Percentiles rank a stretch among this genome's conserved stretches.
These are phyloP conservation scores for Leptographium wingfieldii DNA, from an alignment of 2,329 filamentous ascomycete species.

Conservation along the genomic window DNA sequence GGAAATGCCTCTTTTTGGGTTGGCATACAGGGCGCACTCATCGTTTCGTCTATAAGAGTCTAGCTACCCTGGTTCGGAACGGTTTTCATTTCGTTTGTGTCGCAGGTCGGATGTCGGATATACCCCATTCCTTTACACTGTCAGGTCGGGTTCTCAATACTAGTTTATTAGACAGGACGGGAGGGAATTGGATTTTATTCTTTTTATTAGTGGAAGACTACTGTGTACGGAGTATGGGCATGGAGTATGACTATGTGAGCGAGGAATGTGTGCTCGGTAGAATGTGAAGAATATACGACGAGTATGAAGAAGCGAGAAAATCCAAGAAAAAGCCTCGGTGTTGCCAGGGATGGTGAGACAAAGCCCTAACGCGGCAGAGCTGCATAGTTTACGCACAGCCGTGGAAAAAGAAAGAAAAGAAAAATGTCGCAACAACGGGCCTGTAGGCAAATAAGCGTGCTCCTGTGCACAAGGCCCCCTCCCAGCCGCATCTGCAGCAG, in stretches of 20 bases:
- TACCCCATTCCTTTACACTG: constrained; percentile 5
- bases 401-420: neutral
- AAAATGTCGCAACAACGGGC: neutral
- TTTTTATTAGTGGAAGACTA: neutral
- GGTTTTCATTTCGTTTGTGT: neutral
- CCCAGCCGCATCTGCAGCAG: neutral
- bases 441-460: neutral
- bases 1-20: neutral
- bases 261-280: neutral
- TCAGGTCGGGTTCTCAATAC: neutral
- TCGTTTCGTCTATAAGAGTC: neutral
- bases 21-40: neutral
- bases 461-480: neutral
- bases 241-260: neutral
- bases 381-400: neutral
- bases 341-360: neutral
- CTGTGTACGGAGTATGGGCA: no score
- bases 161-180: neutral
- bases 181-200: constrained; percentile 1
- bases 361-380: neutral
- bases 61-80: neutral
- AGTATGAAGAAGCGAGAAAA: neutral
- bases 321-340: neutral
- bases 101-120: constrained; percentile 3
- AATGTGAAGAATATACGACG: neutral